Base-by-base conservation (phyloP, 768 basidiomycete genomes). In the Leccinum aurantiacum region DNA sequence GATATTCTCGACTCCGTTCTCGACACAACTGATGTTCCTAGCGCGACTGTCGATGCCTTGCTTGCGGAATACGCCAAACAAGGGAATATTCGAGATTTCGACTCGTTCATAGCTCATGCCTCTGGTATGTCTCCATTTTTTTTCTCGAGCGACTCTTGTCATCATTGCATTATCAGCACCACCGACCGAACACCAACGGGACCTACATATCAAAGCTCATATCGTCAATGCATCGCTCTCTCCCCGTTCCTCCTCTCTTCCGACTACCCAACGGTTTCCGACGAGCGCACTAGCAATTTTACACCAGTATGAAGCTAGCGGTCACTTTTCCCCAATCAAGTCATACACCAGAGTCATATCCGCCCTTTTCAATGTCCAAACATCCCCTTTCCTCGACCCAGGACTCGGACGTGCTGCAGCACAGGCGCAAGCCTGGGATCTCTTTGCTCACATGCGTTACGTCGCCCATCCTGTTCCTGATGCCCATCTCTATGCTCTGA, bases 371-470 rank as follows among this genome's bases (percentile, higher is more conserved):
- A 77, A 78, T 47, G 76, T 78, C 27, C 78, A 76, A 8, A 74
- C 76, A 11, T 63, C 61, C 17, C 74, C 67, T 38, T 71, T 66
- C 37, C 63, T 63, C 17, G 51, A 61, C 7, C 25, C 63, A 25
- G 41, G 59, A 24, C 60, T 80, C 1, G 72, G 72, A 33, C 63
- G 78, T 29, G 76, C 83, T 4, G 65, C 80, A 1, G 84, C 83
- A 2, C 83, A 82, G 33, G 89, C 91, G 0, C 88, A 92, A 61
- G 95, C 91, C 3, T 97, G 93, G 93, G 93, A 98, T 69, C 82
- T 98, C 44, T 98, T 93, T 72, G 79, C 90, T 2, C 96, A 99
- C 73, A 95, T 97, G 91, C 91, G 96, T 50, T 95, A 97, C 61
- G 91, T 92, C 14, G 93, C 96, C 1, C 94, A 98, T 70, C 87